Base-by-base conservation (phyloP, 176 grass and related monocot species). In the Echinochloa phyllopogon region DNA sequence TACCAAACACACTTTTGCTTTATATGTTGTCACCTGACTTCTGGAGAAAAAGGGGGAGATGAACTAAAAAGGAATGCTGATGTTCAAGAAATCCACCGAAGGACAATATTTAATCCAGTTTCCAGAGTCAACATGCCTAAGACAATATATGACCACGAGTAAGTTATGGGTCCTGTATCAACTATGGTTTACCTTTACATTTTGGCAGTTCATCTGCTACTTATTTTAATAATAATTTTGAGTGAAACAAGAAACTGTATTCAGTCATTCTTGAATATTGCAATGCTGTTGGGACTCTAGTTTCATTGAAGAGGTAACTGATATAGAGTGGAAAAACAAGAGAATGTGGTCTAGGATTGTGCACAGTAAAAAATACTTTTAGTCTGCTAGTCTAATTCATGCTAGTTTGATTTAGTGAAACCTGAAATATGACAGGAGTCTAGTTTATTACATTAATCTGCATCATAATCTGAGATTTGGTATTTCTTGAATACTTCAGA, bases 51-150 rank as follows among this genome's bases (percentile, higher is more conserved):
- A 89, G 87, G 81, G 20, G 85, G 93, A 82, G 93, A 98, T 92
- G 93, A 90, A 75, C 84, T 89, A 68, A 92, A 87, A 86, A 89
- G 96, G 83, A 98, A 95, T 66, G 85, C 91, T 83, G 89, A 98
- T 82, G 93, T 98, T 55, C 93, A 92, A 82, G 96, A 98, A 89
- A 99, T 99, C 83, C 96, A 91, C 77, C 89, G 96, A 42, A 90
- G 91, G 84, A 98, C 96, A 53, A 67, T 90, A 82, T 98, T 98
- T 74, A 77, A 91, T 83, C 83, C 90, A 20, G 74, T 88, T 80
- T 87, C 74, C 61, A 75, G 81, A 89, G 70, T 76, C 42, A 85
- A 86, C 84, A 76, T 84, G 87, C 88, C 93, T 79, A 94, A 94
- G 84, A 90, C 79, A 40, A 96, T 98, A 87, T 81, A 92, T 86